phyloP scores from a whole-genome alignment of 1,284 basidiomycete genomes.

The Flammula alnicola region DNA sequence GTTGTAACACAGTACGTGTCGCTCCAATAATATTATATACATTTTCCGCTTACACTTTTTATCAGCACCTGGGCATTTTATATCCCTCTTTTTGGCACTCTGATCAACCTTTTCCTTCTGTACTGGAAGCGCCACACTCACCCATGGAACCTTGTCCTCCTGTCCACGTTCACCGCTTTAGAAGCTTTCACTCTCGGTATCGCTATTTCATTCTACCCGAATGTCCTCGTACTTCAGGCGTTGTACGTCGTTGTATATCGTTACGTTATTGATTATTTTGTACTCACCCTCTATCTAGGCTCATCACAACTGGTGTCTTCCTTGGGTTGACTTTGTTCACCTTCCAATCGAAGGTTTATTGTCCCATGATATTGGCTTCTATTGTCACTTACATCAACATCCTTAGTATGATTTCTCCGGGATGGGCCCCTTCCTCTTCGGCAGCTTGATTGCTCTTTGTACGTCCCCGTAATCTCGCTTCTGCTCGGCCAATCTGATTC shows the following conservation, averaged over 20 bases:
- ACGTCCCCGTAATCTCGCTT: slow-evolving; percentile 27
- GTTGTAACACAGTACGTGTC: slow-evolving; percentile 65
- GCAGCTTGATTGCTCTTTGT: slow-evolving; percentile 74
- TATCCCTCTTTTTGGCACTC: slow-evolving; percentile 72
- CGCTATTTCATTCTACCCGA: slow-evolving; percentile 78
- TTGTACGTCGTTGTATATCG: slow-evolving; percentile 52
- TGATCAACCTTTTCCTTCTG: slow-evolving; percentile 76
- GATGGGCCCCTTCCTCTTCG: slow-evolving; percentile 85
- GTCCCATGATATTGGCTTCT: neutral
- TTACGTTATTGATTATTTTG: neutral
- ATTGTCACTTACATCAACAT: slow-evolving; percentile 5
- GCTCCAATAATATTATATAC: neutral
- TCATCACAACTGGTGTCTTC: slow-evolving; percentile 89
- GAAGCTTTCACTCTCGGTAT: slow-evolving; percentile 84
- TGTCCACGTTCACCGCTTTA: slow-evolving; percentile 78
- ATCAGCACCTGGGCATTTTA: slow-evolving; percentile 75
- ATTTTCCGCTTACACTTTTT: neutral
- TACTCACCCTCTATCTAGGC: slow-evolving; percentile 40
- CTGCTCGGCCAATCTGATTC: neutral
- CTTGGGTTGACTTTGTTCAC: slow-evolving; percentile 87
- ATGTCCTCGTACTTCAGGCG: slow-evolving; percentile 82
- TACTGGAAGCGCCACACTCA: slow-evolving; percentile 90
- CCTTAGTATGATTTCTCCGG: slow-evolving; percentile 84
- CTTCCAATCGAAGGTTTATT: slow-evolving; percentile 75
- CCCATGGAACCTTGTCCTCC: slow-evolving; percentile 80